Percentiles rank a stretch among this genome's conserved stretches.
phyloP scores from a whole-genome alignment of 768 basidiomycete species.

The Phlebiopsis flavidoalba region DNA sequence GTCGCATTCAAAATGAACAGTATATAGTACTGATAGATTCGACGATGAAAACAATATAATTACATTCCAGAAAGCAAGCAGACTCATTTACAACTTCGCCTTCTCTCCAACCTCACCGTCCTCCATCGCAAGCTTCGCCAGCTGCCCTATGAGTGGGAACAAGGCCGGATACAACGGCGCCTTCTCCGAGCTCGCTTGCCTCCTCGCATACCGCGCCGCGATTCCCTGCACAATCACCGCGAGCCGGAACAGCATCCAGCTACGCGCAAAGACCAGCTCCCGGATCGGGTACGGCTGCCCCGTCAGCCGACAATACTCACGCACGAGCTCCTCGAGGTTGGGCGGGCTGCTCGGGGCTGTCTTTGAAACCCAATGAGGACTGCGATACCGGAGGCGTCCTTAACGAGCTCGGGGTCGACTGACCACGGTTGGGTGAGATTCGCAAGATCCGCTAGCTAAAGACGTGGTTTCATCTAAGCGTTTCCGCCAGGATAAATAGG shows the following conservation, averaged over 20 bases:
- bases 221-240: conserved; percentile 88
- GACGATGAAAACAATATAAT: no score
- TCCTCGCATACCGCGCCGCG: conserved; percentile 76
- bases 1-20: no score
- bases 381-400: conserved; percentile 3
- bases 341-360: conserved; percentile 53
- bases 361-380: conserved; percentile 61
- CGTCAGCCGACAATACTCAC: conserved; percentile 70
- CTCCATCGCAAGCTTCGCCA: conserved; percentile 58
- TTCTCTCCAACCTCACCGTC: conserved; percentile 27
- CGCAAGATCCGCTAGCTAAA: conserved; percentile 78
- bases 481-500: background rate
- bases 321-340: conserved; percentile 66
- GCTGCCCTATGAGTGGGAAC: conserved; percentile 58
- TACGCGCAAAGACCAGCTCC: conserved; percentile 76
- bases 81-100: conserved; percentile 4
- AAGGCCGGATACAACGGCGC: conserved; percentile 42
- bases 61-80: no score
- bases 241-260: conserved; percentile 80
- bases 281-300: conserved; percentile 66
- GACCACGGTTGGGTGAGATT: conserved; percentile 88
- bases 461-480: background rate
- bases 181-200: conserved; percentile 85
- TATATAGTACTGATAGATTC: no score
- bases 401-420: conserved; percentile 39